These are phyloP conservation scores for Eimeria praecox DNA, from an alignment of 169 alveolate genomes.

Conservation along the genomic window DNA sequence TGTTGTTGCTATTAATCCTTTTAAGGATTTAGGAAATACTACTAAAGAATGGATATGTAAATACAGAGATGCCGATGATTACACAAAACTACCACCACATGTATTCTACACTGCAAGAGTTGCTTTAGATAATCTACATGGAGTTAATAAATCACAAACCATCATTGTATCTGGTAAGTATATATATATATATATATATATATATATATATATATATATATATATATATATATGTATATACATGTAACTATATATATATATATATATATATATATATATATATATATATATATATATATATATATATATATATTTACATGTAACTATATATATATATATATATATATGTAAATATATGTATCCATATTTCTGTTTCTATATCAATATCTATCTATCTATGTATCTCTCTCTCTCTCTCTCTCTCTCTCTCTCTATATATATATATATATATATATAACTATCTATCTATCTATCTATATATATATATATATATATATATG, in stretches of 20 bases:
- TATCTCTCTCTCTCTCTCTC: too few relatives aligned
- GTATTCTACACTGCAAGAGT: slow-evolving; percentile 93
- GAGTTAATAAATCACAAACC: slow-evolving; percentile 93
- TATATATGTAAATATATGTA: background rate
- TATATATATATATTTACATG: too few relatives aligned
- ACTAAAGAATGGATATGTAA: slow-evolving; percentile 89
- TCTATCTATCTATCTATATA: too few relatives aligned
- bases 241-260: background rate
- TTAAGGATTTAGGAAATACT: slow-evolving; percentile 93
- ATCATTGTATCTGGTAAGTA: slow-evolving; percentile 94
- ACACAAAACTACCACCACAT: slow-evolving; percentile 91
- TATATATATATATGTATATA: background rate
- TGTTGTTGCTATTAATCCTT: slow-evolving; percentile 95
- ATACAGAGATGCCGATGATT: slow-evolving; percentile 90
- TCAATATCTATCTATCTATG: too few relatives aligned
- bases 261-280: background rate
- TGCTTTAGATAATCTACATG: slow-evolving; percentile 93
- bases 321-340: background rate
- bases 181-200: background rate
- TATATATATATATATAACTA: too few relatives aligned
- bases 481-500: too few relatives aligned
- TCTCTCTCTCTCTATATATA: too few relatives aligned
- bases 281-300: background rate
- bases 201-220: background rate
- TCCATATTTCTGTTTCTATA: background rate